Conservation (phyloP, 176 grass and related monocot genomes). For the Rhynchospora tenuis region DNA sequence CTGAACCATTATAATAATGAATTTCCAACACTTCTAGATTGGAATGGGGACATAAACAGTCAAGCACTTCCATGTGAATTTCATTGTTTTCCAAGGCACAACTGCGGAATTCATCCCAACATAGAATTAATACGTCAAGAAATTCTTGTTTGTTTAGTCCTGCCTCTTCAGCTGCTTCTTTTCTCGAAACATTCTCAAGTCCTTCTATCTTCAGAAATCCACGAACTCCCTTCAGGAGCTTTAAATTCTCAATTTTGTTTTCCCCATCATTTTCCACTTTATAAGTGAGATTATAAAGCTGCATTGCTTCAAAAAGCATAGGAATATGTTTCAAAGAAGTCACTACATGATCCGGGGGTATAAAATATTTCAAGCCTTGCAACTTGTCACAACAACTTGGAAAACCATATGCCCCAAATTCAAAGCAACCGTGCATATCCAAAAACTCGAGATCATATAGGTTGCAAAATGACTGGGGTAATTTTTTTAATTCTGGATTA, state of each 20-base stretch:
- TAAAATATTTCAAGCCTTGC: neutral
- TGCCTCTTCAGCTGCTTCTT: neutral
- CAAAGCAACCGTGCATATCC: neutral
- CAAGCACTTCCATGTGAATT: neutral
- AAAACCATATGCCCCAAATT: neutral
- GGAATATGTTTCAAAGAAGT: neutral
- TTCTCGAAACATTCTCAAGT: neutral
- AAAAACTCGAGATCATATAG: neutral
- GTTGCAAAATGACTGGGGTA: neutral
- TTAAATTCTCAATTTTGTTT: neutral
- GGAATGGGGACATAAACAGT: neutral
- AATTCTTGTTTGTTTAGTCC: neutral
- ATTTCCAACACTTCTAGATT: constrained; percentile 19
- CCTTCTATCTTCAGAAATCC: neutral
- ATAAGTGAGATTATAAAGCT: neutral
- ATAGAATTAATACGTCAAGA: neutral
- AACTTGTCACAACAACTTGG: neutral
- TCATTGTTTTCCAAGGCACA: too few species aligned
- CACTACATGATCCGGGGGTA: neutral
- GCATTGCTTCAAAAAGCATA: neutral
- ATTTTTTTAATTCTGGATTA: neutral
- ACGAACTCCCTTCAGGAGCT: neutral
- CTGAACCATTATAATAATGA: neutral
- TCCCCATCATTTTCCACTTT: neutral
- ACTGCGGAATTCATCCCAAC: too few species aligned